These are phyloP conservation scores for Agaricus blazei DNA, from an alignment of 768 basidiomycete genomes.

Conservation along the genomic window DNA sequence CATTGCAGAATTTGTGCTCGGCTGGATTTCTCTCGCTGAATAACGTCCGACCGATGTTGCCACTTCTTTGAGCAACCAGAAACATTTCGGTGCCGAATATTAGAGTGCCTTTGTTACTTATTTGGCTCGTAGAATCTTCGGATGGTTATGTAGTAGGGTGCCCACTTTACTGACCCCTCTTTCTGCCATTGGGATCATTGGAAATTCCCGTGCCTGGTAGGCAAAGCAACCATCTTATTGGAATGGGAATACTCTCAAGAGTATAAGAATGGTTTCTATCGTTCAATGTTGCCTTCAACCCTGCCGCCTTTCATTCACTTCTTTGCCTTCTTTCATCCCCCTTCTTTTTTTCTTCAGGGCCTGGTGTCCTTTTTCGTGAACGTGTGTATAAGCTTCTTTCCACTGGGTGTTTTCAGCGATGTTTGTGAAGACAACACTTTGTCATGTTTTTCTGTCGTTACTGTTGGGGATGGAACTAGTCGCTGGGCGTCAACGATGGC, in stretches of 20 bases:
- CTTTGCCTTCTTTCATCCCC: slow-evolving; percentile 22
- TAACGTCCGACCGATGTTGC: too few species aligned
- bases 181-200: not conserved
- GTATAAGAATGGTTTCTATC: not conserved
- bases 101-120: too few species aligned
- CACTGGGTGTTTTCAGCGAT: slow-evolving; percentile 14
- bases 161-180: not conserved
- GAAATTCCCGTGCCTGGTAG: not conserved
- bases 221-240: slow-evolving; percentile 11
- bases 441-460: slow-evolving; percentile 20
- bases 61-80: not conserved
- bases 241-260: not conserved
- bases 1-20: too few species aligned
- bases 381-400: slow-evolving; percentile 3
- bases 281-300: not conserved
- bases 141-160: not conserved
- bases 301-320: not conserved
- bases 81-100: too few species aligned
- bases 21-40: too few species aligned
- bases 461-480: slow-evolving; percentile 25
- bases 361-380: slow-evolving; percentile 19
- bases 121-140: too few species aligned
- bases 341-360: slow-evolving; percentile 12
- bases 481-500: slow-evolving; percentile 38
- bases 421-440: slow-evolving; percentile 23